Evolutionary conservation across 108 stramenopile genomes (phyloP).

Genomic region (Craspedostauros australis): DNA sequence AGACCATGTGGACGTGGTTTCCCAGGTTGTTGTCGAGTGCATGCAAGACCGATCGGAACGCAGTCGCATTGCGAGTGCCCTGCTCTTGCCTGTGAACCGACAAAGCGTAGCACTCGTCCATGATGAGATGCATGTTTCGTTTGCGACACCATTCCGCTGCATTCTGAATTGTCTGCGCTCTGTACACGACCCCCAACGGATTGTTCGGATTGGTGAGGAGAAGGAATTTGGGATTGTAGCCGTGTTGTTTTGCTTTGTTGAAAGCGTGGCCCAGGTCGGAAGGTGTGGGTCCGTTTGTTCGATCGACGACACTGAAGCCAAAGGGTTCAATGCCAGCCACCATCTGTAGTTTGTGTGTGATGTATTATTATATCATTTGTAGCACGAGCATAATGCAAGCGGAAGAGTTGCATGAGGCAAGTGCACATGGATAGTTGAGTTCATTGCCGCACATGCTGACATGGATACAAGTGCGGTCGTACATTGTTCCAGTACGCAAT

Average conservation of each 20-base stretch:
- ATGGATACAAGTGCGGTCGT: too few relatives aligned
- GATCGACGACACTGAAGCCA: constrained; percentile 48
- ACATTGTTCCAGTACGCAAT: too few relatives aligned
- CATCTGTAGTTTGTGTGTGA: constrained; percentile 8
- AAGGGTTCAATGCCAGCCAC: constrained; percentile 62
- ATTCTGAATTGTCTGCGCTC: constrained; percentile 36
- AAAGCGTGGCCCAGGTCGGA: constrained; percentile 64
- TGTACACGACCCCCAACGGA: constrained; percentile 81
- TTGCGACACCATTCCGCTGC: constrained; percentile 68
- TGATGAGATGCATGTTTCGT: constrained; percentile 65
- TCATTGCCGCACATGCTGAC: too few relatives aligned
- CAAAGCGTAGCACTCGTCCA: constrained; percentile 88
- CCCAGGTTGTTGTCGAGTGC: constrained; percentile 66
- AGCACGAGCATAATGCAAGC: constrained; percentile 14
- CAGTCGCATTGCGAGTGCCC: not conserved
- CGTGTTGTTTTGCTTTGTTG: constrained; percentile 21
- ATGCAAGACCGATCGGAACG: constrained; percentile 60
- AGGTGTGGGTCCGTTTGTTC: constrained; percentile 53
- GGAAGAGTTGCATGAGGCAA: too few relatives aligned
- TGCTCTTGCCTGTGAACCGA: constrained; percentile 32
- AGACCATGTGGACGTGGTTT: constrained; percentile 79
- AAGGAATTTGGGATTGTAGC: constrained; percentile 61
- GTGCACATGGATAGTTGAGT: too few relatives aligned
- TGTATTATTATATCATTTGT: constrained; percentile 11
- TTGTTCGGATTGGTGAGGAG: constrained; percentile 90